Conservation (phyloP, 2,329 filamentous ascomycete species). For the Fusarium nisikadoi region DNA sequence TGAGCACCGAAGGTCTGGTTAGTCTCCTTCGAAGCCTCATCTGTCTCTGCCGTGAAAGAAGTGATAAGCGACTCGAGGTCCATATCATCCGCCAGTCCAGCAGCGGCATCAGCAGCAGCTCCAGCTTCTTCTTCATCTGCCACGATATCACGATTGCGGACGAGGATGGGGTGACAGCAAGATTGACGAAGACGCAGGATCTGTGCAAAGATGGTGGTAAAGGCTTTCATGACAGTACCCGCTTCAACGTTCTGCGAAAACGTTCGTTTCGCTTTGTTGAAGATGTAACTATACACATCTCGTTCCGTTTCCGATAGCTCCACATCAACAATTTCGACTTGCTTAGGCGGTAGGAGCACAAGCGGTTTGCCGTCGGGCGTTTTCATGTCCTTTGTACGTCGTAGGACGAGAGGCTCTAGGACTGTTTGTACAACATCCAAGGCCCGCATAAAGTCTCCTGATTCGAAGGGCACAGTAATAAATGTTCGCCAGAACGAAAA, state of each 20-base stretch:
- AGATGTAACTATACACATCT: conserved; percentile 94
- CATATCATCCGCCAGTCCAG: conserved; percentile 93
- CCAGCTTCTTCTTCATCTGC: conserved; percentile 89
- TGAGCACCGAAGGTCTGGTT: conserved; percentile 78
- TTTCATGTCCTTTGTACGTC: conserved; percentile 98
- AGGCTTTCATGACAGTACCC: conserved; percentile 93
- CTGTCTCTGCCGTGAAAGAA: conserved; percentile 78
- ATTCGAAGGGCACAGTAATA: conserved; percentile 96
- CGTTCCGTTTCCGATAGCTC: conserved; percentile 86
- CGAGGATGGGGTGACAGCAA: conserved; percentile 92
- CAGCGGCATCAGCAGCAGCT: conserved; percentile 76
- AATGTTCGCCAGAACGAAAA: conserved; percentile 99
- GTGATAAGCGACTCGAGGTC: conserved; percentile 88
- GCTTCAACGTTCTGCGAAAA: conserved; percentile 90
- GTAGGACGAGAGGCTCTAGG: conserved; percentile 91
- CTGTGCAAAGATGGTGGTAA: conserved; percentile 96
- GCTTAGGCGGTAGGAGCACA: conserved; percentile 83
- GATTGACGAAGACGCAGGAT: conserved; percentile 92
- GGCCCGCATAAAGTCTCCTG: conserved; percentile 91
- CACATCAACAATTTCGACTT: conserved; percentile 86
- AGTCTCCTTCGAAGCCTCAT: conserved; percentile 70
- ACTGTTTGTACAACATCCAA: conserved; percentile 98
- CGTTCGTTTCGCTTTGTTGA: conserved; percentile 80
- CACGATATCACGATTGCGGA: conserved; percentile 84
- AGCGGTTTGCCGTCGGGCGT: conserved; percentile 81